phyloP scores from a whole-genome alignment of 108 stramenopile genomes.

The Conticribra weissflogii region DNA sequence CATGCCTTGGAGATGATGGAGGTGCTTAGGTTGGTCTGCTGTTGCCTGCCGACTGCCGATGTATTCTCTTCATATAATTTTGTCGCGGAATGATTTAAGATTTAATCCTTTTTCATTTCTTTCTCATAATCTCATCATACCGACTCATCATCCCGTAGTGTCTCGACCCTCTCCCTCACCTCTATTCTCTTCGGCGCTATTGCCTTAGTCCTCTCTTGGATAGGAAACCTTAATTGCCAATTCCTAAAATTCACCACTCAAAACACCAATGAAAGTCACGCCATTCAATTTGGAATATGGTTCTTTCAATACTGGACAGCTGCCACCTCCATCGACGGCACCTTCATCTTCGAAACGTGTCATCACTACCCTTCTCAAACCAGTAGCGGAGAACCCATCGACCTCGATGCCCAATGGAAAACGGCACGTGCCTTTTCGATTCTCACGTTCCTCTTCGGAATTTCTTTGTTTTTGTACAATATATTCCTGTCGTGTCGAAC shows the following conservation, averaged over 20 bases:
- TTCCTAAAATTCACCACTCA: constrained; percentile 8
- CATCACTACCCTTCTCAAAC: constrained; percentile 2
- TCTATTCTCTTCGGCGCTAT: background rate
- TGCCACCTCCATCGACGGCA: background rate
- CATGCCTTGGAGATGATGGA: too few relatives aligned
- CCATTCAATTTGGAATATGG: constrained; percentile 6
- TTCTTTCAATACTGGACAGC: constrained; percentile 1
- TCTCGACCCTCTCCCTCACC: background rate
- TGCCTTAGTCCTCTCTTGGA: constrained; percentile 4
- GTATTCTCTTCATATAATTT: too few relatives aligned
- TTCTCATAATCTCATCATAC: too few relatives aligned
- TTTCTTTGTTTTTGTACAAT: background rate
- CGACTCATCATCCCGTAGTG: too few relatives aligned
- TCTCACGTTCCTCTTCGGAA: background rate
- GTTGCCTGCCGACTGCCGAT: too few relatives aligned
- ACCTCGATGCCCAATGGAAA: constrained; percentile 1
- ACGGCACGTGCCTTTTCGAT: constrained; percentile 7
- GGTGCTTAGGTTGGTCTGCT: too few relatives aligned
- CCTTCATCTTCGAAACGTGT: background rate
- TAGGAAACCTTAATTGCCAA: background rate
- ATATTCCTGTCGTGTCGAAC: background rate
- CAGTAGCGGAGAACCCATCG: background rate
- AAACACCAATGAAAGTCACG: background rate
- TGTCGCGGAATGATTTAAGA: too few relatives aligned
- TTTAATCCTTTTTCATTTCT: too few relatives aligned